A percentile compares a stretch with the other conserved stretches of the same genome.
These are phyloP conservation scores for Fraxinus sp. DNA, from an alignment of 305 asterid species.

Conservation along the genomic window DNA sequence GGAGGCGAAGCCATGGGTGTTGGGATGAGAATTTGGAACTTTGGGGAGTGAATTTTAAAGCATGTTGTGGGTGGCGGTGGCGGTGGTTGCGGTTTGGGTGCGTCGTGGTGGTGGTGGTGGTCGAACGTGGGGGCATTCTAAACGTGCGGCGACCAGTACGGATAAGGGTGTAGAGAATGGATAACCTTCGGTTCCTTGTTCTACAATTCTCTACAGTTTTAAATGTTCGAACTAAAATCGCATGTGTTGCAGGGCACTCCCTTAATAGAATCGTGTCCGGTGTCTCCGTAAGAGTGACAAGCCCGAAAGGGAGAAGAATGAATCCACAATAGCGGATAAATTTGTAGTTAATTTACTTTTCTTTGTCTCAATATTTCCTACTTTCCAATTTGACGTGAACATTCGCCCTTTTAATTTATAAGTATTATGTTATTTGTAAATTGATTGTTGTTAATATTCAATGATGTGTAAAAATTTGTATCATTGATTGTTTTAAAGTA, in stretches of 20 bases:
- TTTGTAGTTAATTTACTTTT: background rate
- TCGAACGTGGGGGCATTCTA: slow-evolving; percentile 15
- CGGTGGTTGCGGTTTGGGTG: slow-evolving; percentile 6
- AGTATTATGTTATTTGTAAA: background rate
- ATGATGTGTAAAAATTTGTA: too few relatives aligned
- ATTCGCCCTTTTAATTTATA: too few relatives aligned
- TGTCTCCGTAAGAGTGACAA: background rate
- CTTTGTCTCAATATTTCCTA: background rate
- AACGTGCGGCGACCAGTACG: slow-evolving; percentile 27
- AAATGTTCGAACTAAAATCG: background rate
- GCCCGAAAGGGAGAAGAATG: background rate
- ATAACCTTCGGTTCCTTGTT: slow-evolving; percentile 21
- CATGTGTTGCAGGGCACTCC: background rate
- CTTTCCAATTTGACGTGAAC: background rate
- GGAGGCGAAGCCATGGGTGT: slow-evolving; percentile 27
- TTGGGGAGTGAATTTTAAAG: background rate
- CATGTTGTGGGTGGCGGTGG: slow-evolving; percentile 18
- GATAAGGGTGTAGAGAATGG: slow-evolving; percentile 22
- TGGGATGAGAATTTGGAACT: slow-evolving; percentile 10
- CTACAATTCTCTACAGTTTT: slow-evolving; percentile 21
- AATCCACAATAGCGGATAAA: background rate
- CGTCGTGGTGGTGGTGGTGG: background rate
- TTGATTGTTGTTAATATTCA: background rate
- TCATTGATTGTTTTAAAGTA: too few relatives aligned
- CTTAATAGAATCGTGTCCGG: background rate